A percentile compares a stretch with the other conserved stretches of the same genome.
phyloP scores from a whole-genome alignment of 176 grass and related monocot genomes.

The Chloris gayana region DNA sequence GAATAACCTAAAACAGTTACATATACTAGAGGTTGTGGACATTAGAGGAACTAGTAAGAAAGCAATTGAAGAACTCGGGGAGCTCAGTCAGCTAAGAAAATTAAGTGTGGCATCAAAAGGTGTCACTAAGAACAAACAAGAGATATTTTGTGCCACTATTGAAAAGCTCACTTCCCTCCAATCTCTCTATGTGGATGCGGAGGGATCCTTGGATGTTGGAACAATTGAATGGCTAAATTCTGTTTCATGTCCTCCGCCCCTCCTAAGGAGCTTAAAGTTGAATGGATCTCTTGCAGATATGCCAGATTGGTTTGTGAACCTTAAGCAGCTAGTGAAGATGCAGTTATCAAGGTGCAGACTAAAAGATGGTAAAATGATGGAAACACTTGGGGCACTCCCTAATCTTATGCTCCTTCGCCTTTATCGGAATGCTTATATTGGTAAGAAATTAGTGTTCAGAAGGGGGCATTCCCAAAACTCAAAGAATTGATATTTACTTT shows the following conservation, averaged over 20 bases:
- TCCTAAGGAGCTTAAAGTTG: background rate
- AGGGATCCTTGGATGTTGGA: fast-evolving
- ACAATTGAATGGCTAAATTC: constrained; percentile 5
- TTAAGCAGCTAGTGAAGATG: too few species aligned
- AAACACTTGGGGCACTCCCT: background rate
- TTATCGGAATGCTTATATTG: fast-evolving
- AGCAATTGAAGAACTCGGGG: constrained; percentile 22
- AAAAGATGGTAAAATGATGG: too few species aligned
- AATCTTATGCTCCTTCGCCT: background rate
- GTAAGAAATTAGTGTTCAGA: background rate
- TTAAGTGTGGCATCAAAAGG: background rate
- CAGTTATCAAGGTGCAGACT: too few species aligned
- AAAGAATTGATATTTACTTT: fast-evolving
- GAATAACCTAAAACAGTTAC: constrained; percentile 1
- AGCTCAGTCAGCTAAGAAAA: constrained; percentile 27
- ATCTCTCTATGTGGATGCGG: background rate
- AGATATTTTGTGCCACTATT: background rate
- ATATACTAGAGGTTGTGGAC: constrained; percentile 16
- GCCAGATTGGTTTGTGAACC: too few species aligned
- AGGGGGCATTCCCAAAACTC: constrained; percentile 2
- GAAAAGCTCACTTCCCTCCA: constrained; percentile 5
- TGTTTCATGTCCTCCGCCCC: background rate
- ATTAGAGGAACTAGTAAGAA: background rate
- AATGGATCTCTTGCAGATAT: background rate
- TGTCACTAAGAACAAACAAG: background rate